Evolutionary conservation across 331 rosid species (phyloP).

Genomic region (Telfairia occidentalis): DNA sequence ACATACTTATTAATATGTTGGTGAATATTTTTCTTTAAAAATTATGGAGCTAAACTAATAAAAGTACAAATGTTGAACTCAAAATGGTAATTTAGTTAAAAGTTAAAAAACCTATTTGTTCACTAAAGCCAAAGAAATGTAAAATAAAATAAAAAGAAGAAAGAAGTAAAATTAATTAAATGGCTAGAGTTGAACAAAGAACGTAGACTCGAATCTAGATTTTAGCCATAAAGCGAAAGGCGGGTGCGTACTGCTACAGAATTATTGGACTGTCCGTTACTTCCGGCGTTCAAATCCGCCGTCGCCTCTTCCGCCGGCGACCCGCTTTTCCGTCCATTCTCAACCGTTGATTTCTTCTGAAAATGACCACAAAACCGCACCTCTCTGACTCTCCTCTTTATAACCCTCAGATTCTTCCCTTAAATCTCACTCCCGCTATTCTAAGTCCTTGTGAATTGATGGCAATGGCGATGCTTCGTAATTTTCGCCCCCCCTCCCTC

Average conservation of each 20-base stretch:
- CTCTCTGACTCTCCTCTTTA: neutral
- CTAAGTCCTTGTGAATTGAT: too few species aligned
- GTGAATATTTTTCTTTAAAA: too few species aligned
- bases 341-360: neutral
- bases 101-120: too few species aligned
- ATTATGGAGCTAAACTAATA: too few species aligned
- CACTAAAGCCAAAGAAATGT: too few species aligned
- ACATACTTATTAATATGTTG: too few species aligned
- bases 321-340: neutral
- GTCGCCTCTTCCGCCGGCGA: neutral
- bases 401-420: neutral
- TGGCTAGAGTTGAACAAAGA: neutral
- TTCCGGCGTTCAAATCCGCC: slow-evolving; percentile 7
- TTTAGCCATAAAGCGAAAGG: slow-evolving; percentile 1
- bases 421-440: neutral
- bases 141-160: too few species aligned
- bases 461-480: slow-evolving; percentile 10
- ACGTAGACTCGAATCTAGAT: neutral
- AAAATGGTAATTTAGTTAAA: too few species aligned
- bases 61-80: too few species aligned
- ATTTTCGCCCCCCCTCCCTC: neutral
- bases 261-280: slow-evolving; percentile 13
- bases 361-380: neutral
- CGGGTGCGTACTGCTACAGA: neutral
- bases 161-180: neutral